phyloP scores from a whole-genome alignment of 352 stramenopile species.

The Phytophthora boehmeriae region DNA sequence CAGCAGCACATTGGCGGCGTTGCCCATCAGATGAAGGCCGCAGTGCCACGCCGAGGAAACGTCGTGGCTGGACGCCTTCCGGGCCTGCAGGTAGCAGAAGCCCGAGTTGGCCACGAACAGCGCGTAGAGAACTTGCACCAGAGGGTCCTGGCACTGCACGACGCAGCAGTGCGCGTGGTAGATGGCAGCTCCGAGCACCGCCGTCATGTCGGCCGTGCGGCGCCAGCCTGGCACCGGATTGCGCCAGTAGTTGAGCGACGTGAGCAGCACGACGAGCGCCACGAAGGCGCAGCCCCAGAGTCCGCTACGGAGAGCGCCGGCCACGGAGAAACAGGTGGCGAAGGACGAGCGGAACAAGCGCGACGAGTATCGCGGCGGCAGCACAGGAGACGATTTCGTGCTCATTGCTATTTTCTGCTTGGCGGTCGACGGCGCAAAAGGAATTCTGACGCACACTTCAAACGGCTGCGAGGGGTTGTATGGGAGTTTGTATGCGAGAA shows the following conservation, averaged over 20 bases:
- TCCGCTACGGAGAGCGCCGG: constrained; percentile 49
- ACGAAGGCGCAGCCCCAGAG: constrained; percentile 70
- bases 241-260: constrained; percentile 88
- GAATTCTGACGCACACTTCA: constrained; percentile 9
- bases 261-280: constrained; percentile 75
- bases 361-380: constrained; percentile 67
- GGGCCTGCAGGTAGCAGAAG: constrained; percentile 77
- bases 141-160: constrained; percentile 49
- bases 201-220: constrained; percentile 68
- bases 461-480: constrained; percentile 10
- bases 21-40: constrained; percentile 76
- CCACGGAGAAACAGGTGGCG: constrained; percentile 69
- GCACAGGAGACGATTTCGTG: constrained; percentile 38
- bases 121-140: constrained; percentile 67
- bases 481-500: neutral
- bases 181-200: constrained; percentile 56
- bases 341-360: constrained; percentile 81
- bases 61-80: constrained; percentile 63
- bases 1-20: constrained; percentile 77
- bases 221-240: constrained; percentile 77
- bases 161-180: constrained; percentile 80
- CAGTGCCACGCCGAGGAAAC: constrained; percentile 81
- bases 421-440: too few relatives aligned
- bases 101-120: constrained; percentile 70
- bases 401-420: too few relatives aligned